Percentiles rank a stretch among this genome's conserved stretches.
Evolutionary conservation across 495 filamentous ascomycete species (phyloP).

Genomic region (Pyronema omphalodes): DNA sequence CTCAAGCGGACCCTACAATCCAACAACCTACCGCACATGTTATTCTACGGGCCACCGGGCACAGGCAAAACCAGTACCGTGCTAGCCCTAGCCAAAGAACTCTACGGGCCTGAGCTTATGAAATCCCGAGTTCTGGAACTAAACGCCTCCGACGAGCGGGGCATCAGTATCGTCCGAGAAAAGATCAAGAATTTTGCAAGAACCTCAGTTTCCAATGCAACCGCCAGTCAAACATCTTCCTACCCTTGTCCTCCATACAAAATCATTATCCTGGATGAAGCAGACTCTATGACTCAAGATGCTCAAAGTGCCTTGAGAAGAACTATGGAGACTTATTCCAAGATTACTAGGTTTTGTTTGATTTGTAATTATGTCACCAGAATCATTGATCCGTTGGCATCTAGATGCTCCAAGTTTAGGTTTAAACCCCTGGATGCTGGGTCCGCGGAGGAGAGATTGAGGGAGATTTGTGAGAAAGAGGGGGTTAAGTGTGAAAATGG

Average conservation of each 20-base stretch:
- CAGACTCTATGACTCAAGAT: slow-evolving; percentile 97
- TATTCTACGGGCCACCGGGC: slow-evolving; percentile 76
- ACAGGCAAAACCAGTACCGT: slow-evolving; percentile 69
- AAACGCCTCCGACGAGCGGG: slow-evolving; percentile 97
- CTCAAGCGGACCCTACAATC: slow-evolving; percentile 85
- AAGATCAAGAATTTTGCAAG: slow-evolving; percentile 97
- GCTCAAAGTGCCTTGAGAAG: slow-evolving; percentile 80
- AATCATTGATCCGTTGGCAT: slow-evolving; percentile 91
- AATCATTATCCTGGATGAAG: slow-evolving; percentile 94
- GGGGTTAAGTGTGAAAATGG: slow-evolving; percentile 55
- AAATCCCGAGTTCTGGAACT: slow-evolving; percentile 90
- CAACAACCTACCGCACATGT: slow-evolving; percentile 95
- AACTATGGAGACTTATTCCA: slow-evolving; percentile 95
- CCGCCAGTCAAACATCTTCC: slow-evolving; percentile 42
- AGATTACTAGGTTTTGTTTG: slow-evolving; percentile 90
- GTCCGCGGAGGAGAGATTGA: slow-evolving; percentile 53
- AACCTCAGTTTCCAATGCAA: slow-evolving; percentile 73
- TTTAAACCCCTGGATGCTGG: slow-evolving; percentile 88
- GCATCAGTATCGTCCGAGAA: slow-evolving; percentile 89
- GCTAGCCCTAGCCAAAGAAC: slow-evolving; percentile 80
- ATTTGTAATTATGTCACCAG: slow-evolving; percentile 97
- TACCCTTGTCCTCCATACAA: slow-evolving; percentile 97
- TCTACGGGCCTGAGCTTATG: slow-evolving; percentile 84
- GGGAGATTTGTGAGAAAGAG: slow-evolving; percentile 65
- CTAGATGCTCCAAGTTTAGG: slow-evolving; percentile 85